Evolutionary conservation across 495 filamentous ascomycete species (phyloP), one percentile per base, ranked within the genome.

Genomic region (Beverwykella pulmonaria): DNA sequence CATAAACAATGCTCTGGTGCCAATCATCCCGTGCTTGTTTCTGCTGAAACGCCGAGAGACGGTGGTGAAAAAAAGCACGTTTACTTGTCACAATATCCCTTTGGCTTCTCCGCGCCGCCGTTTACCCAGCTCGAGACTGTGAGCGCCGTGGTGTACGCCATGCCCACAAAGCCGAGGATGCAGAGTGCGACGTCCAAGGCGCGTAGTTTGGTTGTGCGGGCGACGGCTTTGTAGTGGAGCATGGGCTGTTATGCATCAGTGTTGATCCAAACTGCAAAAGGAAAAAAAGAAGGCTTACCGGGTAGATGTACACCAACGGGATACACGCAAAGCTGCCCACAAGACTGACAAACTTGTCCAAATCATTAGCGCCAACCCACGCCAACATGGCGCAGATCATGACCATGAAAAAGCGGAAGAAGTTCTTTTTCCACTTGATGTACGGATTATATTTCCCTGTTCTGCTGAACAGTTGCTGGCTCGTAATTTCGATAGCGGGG

Each of bases 341-440:
- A 25, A 98, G 81, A 17, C 92, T 88, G 20, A 98, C 94, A 74
- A 98, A 98, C 76, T 97, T 97, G 79, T 98, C 94, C 59, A 98
- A 81, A 79, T 97, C 89, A 67, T 91, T 90, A 3, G 94, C 92
- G 57, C 94, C 94, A 62, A 86, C 86, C 92, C 92, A 98, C 0
- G 92, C 92, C 66, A 97, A 87, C 44, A 90, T 71, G 2, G 92
- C 90, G 73, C 93, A 97, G 32, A 92, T 73, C 67, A 90, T 83
- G 58, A 98, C 94, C 44, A 97, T 84, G 71, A 92, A 86, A 79
- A 97, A 98, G 34, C 94, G 89, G 81, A 94, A 98, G 58, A 87
- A 80, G 70, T 98, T 98, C 86, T 98, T 98, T 82, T 95, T 88
- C 93, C 93, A 97, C 79, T 98, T 98, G 81, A 98, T 96, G 57